phyloP scores from a whole-genome alignment of 257 asterid species.

The Salvia hispanica region DNA sequence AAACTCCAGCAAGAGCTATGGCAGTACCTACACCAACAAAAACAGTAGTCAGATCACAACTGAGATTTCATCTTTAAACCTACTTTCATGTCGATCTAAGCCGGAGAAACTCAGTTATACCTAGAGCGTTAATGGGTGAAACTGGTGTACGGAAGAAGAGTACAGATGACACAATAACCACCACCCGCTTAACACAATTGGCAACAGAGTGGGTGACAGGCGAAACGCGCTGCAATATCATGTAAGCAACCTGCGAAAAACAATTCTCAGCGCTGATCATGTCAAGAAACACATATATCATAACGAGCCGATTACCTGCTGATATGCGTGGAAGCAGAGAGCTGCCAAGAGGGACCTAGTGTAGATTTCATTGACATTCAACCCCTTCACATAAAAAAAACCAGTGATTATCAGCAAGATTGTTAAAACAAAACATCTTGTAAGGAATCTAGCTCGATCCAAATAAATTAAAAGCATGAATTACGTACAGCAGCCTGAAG shows the following conservation, averaged over 20 bases:
- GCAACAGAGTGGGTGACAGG: conserved; percentile 97
- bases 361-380: conserved; percentile 65
- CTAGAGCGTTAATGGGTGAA: conserved; percentile 64
- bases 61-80: background rate
- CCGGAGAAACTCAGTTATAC: conserved; percentile 39
- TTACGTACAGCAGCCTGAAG: conserved; percentile 73
- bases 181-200: conserved; percentile 92
- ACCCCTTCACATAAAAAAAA: conserved; percentile 50
- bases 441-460: conserved; percentile 7
- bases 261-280: conserved; percentile 27
- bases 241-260: conserved; percentile 76
- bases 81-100: background rate
- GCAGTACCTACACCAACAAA: conserved; percentile 64
- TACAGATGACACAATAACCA: conserved; percentile 84
- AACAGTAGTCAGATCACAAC: background rate
- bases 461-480: no score
- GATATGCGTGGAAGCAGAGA: conserved; percentile 89
- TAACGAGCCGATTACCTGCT: conserved; percentile 55
- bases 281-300: background rate
- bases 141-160: conserved; percentile 90
- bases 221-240: conserved; percentile 90
- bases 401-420: background rate
- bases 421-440: no score
- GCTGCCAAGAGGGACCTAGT: conserved; percentile 69
- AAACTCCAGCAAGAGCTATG: conserved; percentile 86